These are phyloP conservation scores for Rusavskia elegans DNA, from an alignment of 495 filamentous ascomycete genomes.

Conservation along the genomic window DNA sequence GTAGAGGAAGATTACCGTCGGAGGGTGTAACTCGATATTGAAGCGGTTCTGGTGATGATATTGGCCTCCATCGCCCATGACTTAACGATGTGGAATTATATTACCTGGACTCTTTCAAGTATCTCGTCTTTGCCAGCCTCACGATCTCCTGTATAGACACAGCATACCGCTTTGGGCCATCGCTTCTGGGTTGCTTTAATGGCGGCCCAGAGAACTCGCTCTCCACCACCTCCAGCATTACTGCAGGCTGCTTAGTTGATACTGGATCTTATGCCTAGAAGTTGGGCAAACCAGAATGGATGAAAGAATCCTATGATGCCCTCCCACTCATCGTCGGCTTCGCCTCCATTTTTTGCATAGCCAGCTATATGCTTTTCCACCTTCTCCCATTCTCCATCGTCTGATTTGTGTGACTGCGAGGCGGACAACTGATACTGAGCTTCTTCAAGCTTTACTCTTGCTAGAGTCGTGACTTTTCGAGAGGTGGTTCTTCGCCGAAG, in stretches of 20 bases:
- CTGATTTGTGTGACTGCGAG: slow-evolving; percentile 18
- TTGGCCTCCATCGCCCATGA: background rate
- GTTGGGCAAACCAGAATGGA: slow-evolving; percentile 63
- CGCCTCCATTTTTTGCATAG: slow-evolving; percentile 33
- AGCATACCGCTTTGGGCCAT: slow-evolving; percentile 75
- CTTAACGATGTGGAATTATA: background rate
- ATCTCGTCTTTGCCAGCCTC: slow-evolving; percentile 68
- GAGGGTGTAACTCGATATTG: slow-evolving; percentile 76
- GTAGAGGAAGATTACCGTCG: slow-evolving; percentile 76
- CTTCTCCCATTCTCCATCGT: slow-evolving; percentile 65
- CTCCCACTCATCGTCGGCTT: slow-evolving; percentile 46
- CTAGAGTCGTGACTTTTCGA: slow-evolving; percentile 44
- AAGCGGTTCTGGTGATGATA: slow-evolving; percentile 51
- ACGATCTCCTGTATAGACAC: slow-evolving; percentile 90
- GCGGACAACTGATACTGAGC: slow-evolving; percentile 29
- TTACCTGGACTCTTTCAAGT: slow-evolving; percentile 57
- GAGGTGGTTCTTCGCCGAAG: slow-evolving; percentile 50
- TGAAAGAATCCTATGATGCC: slow-evolving; percentile 93
- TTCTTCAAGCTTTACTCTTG: slow-evolving; percentile 43
- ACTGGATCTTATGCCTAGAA: background rate
- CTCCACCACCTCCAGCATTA: slow-evolving; percentile 91
- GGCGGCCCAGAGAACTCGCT: slow-evolving; percentile 93
- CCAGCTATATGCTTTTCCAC: slow-evolving; percentile 41
- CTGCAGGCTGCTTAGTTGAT: slow-evolving; percentile 23
- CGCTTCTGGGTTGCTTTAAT: slow-evolving; percentile 79